These are phyloP conservation scores for Phyllosticta citribraziliensis DNA, from an alignment of 2,329 filamentous ascomycete species.

Conservation along the genomic window DNA sequence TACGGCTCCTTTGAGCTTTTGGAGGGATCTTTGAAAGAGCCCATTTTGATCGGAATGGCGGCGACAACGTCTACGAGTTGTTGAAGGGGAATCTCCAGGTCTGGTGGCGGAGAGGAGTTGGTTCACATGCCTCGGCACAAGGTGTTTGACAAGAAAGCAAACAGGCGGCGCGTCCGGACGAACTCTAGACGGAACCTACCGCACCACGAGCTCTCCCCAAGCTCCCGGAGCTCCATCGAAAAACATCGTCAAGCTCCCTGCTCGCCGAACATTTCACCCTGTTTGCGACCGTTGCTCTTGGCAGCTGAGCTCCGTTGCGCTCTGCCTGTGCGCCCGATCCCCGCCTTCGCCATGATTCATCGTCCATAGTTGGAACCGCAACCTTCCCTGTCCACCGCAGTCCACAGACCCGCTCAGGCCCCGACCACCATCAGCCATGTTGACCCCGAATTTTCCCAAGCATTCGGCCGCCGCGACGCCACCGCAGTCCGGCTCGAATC, in stretches of 20 bases:
- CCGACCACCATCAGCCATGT: constrained; percentile 1
- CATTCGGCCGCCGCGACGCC: constrained; percentile 6
- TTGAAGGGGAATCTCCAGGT: background rate
- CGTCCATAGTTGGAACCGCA: background rate
- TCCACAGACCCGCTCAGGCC: background rate
- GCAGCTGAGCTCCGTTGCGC: background rate
- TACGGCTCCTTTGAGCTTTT: constrained; percentile 19
- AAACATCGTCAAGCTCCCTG: background rate
- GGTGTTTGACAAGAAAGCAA: background rate
- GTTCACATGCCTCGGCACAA: constrained; percentile 9
- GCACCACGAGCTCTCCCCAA: background rate
- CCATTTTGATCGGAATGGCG: background rate
- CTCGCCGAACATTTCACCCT: background rate
- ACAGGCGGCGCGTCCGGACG: background rate
- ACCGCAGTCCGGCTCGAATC: constrained; percentile 10
- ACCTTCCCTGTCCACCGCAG: background rate
- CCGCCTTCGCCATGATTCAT: background rate
- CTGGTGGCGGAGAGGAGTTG: background rate
- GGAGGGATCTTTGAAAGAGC: background rate
- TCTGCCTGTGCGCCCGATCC: background rate
- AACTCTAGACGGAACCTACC: background rate
- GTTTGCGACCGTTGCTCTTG: background rate
- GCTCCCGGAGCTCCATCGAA: background rate
- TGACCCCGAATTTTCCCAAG: constrained; percentile 5
- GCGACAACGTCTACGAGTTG: no score